A percentile compares a stretch with the other conserved stretches of the same genome.
phyloP scores from a whole-genome alignment of 139 green algal genomes.

The Closterium sp. region DNA sequence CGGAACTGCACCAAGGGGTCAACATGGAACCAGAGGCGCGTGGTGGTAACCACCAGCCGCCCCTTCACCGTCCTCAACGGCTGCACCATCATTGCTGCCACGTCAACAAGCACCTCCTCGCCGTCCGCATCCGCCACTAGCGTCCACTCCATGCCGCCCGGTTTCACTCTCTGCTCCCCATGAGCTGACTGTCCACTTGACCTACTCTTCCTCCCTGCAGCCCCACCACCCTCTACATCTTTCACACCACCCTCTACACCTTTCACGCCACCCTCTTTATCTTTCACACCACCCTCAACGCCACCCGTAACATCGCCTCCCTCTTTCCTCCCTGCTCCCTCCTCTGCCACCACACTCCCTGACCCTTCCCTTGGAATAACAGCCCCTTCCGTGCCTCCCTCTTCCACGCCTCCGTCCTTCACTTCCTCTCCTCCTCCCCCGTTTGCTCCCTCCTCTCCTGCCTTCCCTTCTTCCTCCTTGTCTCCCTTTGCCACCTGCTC shows the following conservation, averaged over 20 bases:
- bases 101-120: constrained; percentile 31
- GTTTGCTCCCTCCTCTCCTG: not conserved
- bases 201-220: not conserved
- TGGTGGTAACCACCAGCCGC: not conserved
- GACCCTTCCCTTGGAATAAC: not conserved
- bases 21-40: not conserved
- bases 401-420: not conserved
- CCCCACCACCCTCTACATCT: not conserved
- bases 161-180: not conserved
- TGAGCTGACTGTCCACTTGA: not conserved
- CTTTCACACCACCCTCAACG: not conserved
- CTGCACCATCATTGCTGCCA: constrained; percentile 23
- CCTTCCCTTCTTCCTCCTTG: not conserved
- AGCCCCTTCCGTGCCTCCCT: not conserved
- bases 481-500: not conserved
- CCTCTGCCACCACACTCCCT: not conserved
- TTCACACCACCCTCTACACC: not conserved
- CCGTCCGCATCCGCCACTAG: not conserved
- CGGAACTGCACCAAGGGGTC: not conserved
- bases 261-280: not conserved
- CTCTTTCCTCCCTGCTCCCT: not conserved
- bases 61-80: constrained; percentile 23
- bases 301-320: not conserved
- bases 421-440: not conserved
- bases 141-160: not conserved